Evolutionary conservation across 2,329 filamentous ascomycete species (phyloP).

Genomic region (Neonectria magnoliae): DNA sequence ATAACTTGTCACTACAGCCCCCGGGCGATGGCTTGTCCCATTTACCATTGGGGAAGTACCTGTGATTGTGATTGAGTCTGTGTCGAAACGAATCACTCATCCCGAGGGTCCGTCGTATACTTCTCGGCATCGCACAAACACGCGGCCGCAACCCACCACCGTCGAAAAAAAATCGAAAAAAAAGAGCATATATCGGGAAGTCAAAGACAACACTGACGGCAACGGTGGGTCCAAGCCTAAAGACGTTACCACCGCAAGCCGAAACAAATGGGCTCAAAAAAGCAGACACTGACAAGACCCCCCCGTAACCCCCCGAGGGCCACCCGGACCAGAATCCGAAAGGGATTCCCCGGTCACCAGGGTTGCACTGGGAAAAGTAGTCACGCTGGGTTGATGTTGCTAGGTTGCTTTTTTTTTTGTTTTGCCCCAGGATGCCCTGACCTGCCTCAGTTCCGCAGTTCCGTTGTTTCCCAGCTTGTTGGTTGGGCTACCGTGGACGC

Average conservation of each 20-base stretch:
- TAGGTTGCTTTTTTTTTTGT: neutral
- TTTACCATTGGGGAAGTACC: neutral
- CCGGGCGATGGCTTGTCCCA: neutral
- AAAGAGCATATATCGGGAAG: neutral
- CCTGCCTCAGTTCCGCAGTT: neutral
- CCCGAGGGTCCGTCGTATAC: neutral
- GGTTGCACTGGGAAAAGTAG: slow-evolving; percentile 1
- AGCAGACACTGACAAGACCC: slow-evolving; percentile 22
- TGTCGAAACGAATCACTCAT: neutral
- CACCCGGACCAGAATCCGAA: slow-evolving; percentile 5
- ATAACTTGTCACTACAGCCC: neutral
- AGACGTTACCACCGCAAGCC: slow-evolving; percentile 37
- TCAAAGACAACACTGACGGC: neutral
- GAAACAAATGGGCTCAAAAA: slow-evolving; percentile 36
- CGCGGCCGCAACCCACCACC: neutral
- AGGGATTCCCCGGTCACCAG: slow-evolving; percentile 8
- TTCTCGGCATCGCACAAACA: neutral
- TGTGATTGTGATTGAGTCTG: neutral
- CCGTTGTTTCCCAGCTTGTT: neutral
- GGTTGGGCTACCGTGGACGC: neutral
- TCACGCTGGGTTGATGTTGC: neutral
- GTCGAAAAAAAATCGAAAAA: slow-evolving; percentile 4
- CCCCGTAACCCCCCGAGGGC: slow-evolving; percentile 14
- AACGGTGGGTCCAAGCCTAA: neutral
- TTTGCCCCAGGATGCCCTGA: neutral